Conservation (phyloP, 106 monocot species). For the Dendrobium officinale region DNA sequence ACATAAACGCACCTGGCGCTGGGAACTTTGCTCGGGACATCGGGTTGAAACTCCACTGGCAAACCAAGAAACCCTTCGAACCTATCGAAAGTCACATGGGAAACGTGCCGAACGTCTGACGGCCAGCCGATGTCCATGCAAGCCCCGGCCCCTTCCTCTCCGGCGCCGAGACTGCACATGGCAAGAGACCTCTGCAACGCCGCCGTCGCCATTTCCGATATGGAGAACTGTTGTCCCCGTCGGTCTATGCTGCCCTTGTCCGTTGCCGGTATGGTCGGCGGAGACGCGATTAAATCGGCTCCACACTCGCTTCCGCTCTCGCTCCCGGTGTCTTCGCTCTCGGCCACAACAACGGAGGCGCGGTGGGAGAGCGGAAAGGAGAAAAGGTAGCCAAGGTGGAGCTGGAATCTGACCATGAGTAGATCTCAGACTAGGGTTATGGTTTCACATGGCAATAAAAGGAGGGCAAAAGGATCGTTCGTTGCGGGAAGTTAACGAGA, state of each 20-base stretch:
- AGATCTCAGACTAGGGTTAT: conserved; percentile 3
- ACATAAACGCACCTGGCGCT: conserved; percentile 66
- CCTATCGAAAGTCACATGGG: conserved; percentile 92
- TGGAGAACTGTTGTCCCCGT: conserved; percentile 6
- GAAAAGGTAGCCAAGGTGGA: conserved; percentile 4
- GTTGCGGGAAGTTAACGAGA: not conserved
- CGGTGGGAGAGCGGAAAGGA: conserved; percentile 6
- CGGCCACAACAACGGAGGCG: conserved; percentile 19
- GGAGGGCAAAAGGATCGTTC: conserved; percentile 14
- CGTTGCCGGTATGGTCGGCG: conserved; percentile 17
- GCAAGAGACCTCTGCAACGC: conserved; percentile 35
- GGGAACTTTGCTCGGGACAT: conserved; percentile 55
- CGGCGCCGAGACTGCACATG: conserved; percentile 26
- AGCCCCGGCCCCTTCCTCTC: conserved; percentile 9
- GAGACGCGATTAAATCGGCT: conserved; percentile 26
- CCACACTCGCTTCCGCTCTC: conserved; percentile 6
- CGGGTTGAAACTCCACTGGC: conserved; percentile 77
- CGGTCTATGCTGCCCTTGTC: not conserved
- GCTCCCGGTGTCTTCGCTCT: conserved; percentile 14
- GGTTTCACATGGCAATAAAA: conserved; percentile 9
- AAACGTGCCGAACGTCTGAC: conserved; percentile 73
- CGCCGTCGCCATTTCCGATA: conserved; percentile 16
- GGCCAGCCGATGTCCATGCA: conserved; percentile 87
- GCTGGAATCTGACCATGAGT: conserved; percentile 17
- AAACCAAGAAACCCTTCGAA: conserved; percentile 91